Percentiles rank a stretch among this genome's conserved stretches.
Conservation (phyloP, 1,284 basidiomycete genomes). For the Irpex sp. region DNA sequence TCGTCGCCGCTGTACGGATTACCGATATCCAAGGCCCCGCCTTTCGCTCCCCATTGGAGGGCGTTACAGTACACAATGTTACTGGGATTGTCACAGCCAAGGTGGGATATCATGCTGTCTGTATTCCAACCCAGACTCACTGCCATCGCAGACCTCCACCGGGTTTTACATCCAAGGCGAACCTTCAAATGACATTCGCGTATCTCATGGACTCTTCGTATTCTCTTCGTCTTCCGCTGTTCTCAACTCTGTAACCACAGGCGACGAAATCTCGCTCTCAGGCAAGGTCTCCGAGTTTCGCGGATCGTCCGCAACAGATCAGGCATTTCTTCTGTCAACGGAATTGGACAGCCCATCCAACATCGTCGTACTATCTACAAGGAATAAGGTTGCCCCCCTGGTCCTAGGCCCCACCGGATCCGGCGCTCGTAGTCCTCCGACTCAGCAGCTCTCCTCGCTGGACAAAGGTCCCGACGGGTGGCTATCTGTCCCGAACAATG, state of each 20-base stretch:
- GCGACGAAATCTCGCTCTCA: conserved; percentile 46
- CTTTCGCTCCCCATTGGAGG: conserved; percentile 45
- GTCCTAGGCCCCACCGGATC: conserved; percentile 36
- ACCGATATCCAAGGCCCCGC: conserved; percentile 52
- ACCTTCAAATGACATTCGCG: conserved; percentile 37
- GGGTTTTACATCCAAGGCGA: conserved; percentile 54
- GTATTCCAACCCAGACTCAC: neutral
- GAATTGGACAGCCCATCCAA: conserved; percentile 46
- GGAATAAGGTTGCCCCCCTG: conserved; percentile 42
- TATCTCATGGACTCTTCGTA: conserved; percentile 40
- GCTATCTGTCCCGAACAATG: conserved; percentile 52
- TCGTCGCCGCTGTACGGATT: conserved; percentile 18
- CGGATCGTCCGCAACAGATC: conserved; percentile 28
- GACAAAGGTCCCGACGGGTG: conserved; percentile 51
- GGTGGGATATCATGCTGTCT: conserved; percentile 22
- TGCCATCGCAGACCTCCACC: conserved; percentile 15
- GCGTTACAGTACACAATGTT: conserved; percentile 46
- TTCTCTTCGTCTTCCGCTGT: conserved; percentile 43
- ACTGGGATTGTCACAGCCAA: conserved; percentile 46
- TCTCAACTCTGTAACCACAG: conserved; percentile 40
- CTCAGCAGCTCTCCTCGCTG: conserved; percentile 42
- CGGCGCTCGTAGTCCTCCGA: conserved; percentile 49
- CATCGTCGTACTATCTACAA: conserved; percentile 43
- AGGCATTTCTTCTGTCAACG: conserved; percentile 48
- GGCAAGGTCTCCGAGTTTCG: conserved; percentile 49